A percentile compares a stretch with the other conserved stretches of the same genome.
These are phyloP conservation scores for Byssoonygena ceratinophila DNA, from an alignment of 2,329 filamentous ascomycete genomes.

Conservation along the genomic window DNA sequence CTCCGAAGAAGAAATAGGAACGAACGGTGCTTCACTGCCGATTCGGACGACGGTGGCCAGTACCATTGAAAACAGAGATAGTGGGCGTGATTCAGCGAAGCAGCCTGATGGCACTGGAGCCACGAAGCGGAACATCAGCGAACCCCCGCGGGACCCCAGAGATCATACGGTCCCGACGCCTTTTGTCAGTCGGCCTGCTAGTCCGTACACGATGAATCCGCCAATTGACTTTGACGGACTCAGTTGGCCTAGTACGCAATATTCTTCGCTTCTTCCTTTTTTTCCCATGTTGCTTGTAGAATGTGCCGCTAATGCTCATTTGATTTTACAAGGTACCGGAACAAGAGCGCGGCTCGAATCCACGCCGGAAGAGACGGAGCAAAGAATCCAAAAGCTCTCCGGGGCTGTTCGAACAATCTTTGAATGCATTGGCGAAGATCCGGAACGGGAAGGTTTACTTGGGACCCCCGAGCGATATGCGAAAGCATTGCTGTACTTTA, in stretches of 20 bases:
- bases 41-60: not conserved
- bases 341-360: slow-evolving; percentile 46
- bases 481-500: slow-evolving; percentile 91
- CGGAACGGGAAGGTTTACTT: slow-evolving; percentile 52
- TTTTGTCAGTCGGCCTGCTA: slow-evolving; percentile 41
- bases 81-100: not conserved
- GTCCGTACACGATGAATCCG: slow-evolving; percentile 41
- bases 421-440: slow-evolving; percentile 57
- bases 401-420: slow-evolving; percentile 54
- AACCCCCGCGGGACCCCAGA: slow-evolving; percentile 44
- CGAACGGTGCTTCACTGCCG: not conserved
- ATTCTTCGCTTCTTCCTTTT: not conserved
- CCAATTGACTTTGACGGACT: slow-evolving; percentile 44
- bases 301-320: not conserved
- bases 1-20: slow-evolving; percentile 29
- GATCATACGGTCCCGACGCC: slow-evolving; percentile 43
- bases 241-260: slow-evolving; percentile 42
- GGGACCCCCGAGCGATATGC: slow-evolving; percentile 75
- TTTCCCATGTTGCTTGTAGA: not conserved
- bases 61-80: not conserved
- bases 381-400: slow-evolving; percentile 50
- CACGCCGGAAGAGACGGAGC: slow-evolving; percentile 47
- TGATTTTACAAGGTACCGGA: slow-evolving; percentile 31
- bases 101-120: slow-evolving; percentile 11
- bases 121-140: slow-evolving; percentile 30